Percentiles rank a stretch among this genome's conserved stretches.
Conservation (phyloP, 257 asterid genomes). For the Thymus mandschuricus region DNA sequence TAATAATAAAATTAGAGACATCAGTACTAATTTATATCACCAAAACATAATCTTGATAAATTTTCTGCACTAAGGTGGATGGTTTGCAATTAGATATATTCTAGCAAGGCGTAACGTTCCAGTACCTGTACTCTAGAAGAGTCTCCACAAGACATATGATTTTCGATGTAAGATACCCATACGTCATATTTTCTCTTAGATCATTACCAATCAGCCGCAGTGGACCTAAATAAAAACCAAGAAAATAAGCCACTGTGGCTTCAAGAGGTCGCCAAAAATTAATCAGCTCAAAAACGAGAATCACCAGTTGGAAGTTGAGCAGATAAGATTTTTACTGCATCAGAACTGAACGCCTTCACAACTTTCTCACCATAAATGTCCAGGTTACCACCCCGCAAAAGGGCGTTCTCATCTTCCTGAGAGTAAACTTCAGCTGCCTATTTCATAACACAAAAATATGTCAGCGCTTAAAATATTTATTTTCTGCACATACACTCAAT, state of each 20-base stretch:
- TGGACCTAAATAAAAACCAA: conserved; percentile 38
- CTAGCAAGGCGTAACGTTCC: not conserved
- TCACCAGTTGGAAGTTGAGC: conserved; percentile 59
- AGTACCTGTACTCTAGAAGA: conserved; percentile 80
- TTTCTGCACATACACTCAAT: not conserved
- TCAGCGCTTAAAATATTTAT: not conserved
- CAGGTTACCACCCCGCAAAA: conserved; percentile 44
- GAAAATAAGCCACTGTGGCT: conserved; percentile 15
- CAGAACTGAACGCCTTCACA: conserved; percentile 52
- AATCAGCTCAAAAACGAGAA: conserved; percentile 18
- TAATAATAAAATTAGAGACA: not conserved
- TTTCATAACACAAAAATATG: conserved; percentile 18
- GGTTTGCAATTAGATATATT: not conserved
- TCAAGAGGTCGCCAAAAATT: not conserved
- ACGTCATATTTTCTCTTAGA: conserved; percentile 38
- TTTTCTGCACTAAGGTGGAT: not conserved
- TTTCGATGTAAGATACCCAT: conserved; percentile 66
- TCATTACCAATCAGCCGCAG: conserved; percentile 39
- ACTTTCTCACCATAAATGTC: conserved; percentile 48
- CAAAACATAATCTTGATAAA: not conserved
- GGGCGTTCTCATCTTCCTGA: conserved; percentile 38
- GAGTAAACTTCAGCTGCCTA: conserved; percentile 77
- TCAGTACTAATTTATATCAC: not conserved
- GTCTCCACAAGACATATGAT: conserved; percentile 59
- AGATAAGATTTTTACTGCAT: conserved; percentile 51